phyloP scores from a whole-genome alignment of 805 yeast species.

The Pichia eremophila region DNA sequence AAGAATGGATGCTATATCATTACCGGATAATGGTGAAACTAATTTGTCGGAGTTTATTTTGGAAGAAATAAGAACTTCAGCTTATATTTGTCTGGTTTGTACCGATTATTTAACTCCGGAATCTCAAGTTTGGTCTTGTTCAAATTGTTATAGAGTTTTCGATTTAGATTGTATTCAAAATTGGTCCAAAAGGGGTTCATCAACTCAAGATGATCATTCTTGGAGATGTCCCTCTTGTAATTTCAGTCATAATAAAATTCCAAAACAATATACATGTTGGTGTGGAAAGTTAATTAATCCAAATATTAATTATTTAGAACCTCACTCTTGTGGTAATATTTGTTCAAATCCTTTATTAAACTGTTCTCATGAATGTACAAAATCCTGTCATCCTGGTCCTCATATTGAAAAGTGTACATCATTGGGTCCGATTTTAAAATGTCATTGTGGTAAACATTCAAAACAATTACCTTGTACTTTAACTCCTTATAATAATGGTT shows the following conservation, averaged over 20 bases:
- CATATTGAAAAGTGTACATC: slow-evolving; percentile 73
- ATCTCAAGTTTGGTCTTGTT: slow-evolving; percentile 73
- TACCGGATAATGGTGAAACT: no score
- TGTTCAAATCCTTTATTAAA: slow-evolving; percentile 47
- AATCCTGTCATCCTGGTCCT: slow-evolving; percentile 82
- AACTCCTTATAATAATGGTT: slow-evolving; percentile 58
- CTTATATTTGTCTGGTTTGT: slow-evolving; percentile 79
- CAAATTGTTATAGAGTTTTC: slow-evolving; percentile 69
- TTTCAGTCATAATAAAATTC: slow-evolving; percentile 35
- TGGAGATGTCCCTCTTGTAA: slow-evolving; percentile 91
- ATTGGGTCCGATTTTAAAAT: slow-evolving; percentile 57
- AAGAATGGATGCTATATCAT: no score
- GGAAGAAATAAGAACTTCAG: slow-evolving; percentile 55
- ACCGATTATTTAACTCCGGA: slow-evolving; percentile 66
- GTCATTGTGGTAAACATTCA: slow-evolving; percentile 63
- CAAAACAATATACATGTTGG: slow-evolving; percentile 69
- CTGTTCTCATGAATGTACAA: slow-evolving; percentile 69
- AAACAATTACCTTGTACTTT: slow-evolving; percentile 65
- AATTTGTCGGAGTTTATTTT: slow-evolving; percentile 27
- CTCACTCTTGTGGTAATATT: slow-evolving; percentile 85
- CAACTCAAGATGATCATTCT: slow-evolving; percentile 44
- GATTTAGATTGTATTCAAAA: slow-evolving; percentile 76
- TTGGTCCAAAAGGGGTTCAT: slow-evolving; percentile 77
- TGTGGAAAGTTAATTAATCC: slow-evolving; percentile 77
- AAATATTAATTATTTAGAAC: slow-evolving; percentile 42